These are phyloP conservation scores for Ottelia alismoides DNA, from an alignment of 106 monocot genomes.

Conservation along the genomic window DNA sequence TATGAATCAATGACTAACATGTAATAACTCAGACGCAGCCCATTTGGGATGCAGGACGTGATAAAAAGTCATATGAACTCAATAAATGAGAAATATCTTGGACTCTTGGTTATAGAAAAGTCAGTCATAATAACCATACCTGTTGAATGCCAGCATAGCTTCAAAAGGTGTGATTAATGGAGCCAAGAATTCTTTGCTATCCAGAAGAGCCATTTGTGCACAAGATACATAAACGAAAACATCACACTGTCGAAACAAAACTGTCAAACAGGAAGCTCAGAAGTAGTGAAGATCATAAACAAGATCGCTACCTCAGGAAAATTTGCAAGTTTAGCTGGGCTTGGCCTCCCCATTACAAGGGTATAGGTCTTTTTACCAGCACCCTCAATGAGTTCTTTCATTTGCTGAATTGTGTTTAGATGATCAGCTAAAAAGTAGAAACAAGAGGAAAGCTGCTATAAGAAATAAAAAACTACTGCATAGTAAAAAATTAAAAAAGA, in stretches of 20 bases:
- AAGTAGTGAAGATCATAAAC: background rate
- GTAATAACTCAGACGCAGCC: too few species aligned
- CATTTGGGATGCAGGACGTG: too few species aligned
- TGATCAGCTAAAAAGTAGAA: constrained; percentile 81
- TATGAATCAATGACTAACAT: too few species aligned
- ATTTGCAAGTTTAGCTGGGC: constrained; percentile 86
- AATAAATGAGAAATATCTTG: too few species aligned
- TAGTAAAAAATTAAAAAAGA: too few species aligned
- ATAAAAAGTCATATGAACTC: too few species aligned
- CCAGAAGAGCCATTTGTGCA: constrained; percentile 93
- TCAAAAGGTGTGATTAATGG: constrained; percentile 97
- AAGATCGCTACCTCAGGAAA: constrained; percentile 70
- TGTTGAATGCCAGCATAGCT: constrained; percentile 68
- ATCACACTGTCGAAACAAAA: constrained; percentile 63
- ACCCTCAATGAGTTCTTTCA: constrained; percentile 80
- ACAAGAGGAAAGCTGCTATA: too few species aligned
- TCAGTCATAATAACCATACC: too few species aligned
- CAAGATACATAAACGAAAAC: constrained; percentile 92
- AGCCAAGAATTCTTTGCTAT: constrained; percentile 91
- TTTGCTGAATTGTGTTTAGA: constrained; percentile 64
- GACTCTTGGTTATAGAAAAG: too few species aligned
- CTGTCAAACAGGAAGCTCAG: background rate
- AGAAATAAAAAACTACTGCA: too few species aligned
- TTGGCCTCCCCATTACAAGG: constrained; percentile 90
- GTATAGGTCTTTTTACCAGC: constrained; percentile 85